Evolutionary conservation across 1,139 yeast species (phyloP).

Genomic region (Ogataea hybrid): DNA sequence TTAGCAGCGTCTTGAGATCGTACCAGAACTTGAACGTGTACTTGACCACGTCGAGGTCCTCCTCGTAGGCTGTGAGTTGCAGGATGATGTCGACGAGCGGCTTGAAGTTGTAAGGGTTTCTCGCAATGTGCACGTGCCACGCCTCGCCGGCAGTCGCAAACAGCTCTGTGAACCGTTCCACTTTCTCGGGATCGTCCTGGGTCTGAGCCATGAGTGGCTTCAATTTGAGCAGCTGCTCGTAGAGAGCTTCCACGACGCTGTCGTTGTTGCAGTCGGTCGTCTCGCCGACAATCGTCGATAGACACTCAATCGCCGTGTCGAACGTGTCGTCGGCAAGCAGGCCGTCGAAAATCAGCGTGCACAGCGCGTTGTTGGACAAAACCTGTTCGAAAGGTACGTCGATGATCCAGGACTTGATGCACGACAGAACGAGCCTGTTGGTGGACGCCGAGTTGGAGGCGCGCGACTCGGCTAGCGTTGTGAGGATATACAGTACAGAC

Average conservation of each 20-base stretch:
- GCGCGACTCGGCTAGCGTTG: constrained; percentile 43
- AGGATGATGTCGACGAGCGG: constrained; percentile 75
- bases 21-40: too few species aligned
- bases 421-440: constrained; percentile 55
- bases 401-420: constrained; percentile 85
- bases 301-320: constrained; percentile 86
- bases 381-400: constrained; percentile 76
- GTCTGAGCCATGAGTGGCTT: constrained; percentile 46
- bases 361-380: constrained; percentile 58
- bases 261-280: constrained; percentile 63
- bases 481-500: constrained; percentile 61
- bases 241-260: constrained; percentile 64
- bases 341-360: constrained; percentile 68
- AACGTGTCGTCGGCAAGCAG: constrained; percentile 64
- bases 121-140: constrained; percentile 88
- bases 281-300: constrained; percentile 74
- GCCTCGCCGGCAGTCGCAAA: constrained; percentile 94
- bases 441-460: constrained; percentile 29
- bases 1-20: too few species aligned
- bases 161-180: constrained; percentile 71
- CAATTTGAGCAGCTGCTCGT: constrained; percentile 62
- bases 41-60: constrained; percentile 84
- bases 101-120: constrained; percentile 65
- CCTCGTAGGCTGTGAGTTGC: constrained; percentile 59
- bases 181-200: constrained; percentile 65